Evolutionary conservation across 2,329 filamentous ascomycete genomes (phyloP), one percentile per base, ranked within the genome.

Genomic region (Fonsecaea multimorphosa): DNA sequence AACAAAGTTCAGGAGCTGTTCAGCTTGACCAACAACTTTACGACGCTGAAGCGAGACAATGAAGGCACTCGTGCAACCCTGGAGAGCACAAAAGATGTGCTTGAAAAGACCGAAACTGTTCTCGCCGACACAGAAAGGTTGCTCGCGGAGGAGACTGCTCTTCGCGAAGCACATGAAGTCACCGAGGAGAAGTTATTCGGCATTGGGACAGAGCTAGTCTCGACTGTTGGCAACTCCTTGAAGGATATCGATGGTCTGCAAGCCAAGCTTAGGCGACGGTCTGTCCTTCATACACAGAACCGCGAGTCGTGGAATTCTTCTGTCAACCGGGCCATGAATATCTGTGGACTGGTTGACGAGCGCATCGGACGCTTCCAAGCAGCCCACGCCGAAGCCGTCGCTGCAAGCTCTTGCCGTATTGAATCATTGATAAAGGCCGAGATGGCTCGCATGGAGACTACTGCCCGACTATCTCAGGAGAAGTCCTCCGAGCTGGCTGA

Each of bases 1-100:
- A 95, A 96, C 80, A 98, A 97, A 76, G 89, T 96, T 1, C 93
- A 98, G 73, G 93, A 99, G 76, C 83, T 99, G 0, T 93, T 96
- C 76, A 87, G 88, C 11, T 81, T 98, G 40, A 97, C 91, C 0
- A 92, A 90, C 49, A 93, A 88, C 70, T 96, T 98, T 76, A 93
- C 93, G 79, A 88, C 86, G 0, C 79, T 98, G 72, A 97, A 95
- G 78, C 93, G 93, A 75, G 93, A 97, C 67, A 91, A 96, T 67
- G 94, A 99, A 70, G 84, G 86, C 19, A 93, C 90, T 0, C 89
- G 85, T 64, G 74, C 84, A 3, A 84, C 86, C 60, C 84, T 99
- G 2, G 91, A 94, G 61, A 88, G 91, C 38, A 96, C 94, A 0
- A 90, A 92, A 73, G 87, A 87, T 61, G 82, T 97, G 3, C 83